Evolutionary conservation across 177 flowering plant genomes (phyloP).

Genomic region (Vitis hybrid): DNA sequence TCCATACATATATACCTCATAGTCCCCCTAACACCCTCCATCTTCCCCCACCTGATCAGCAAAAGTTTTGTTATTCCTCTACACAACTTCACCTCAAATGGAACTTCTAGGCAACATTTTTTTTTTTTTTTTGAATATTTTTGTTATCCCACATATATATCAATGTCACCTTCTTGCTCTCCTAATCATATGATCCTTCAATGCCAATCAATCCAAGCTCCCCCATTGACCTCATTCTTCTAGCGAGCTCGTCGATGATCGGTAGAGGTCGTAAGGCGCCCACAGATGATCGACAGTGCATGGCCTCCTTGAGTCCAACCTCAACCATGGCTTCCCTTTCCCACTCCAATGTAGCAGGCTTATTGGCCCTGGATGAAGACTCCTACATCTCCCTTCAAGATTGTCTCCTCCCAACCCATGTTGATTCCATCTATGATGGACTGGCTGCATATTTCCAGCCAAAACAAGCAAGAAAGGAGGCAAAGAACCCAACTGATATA

Average conservation of each 20-base stretch:
- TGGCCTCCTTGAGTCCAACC: conserved; percentile 51
- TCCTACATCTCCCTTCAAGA: conserved; percentile 48
- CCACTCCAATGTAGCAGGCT: conserved; percentile 66
- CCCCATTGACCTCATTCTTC: conserved; percentile 27
- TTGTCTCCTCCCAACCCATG: conserved; percentile 56
- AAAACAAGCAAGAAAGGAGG: conserved; percentile 53
- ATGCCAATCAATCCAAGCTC: background rate
- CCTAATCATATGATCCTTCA: background rate
- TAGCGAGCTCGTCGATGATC: conserved; percentile 18
- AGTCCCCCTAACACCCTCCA: too few relatives aligned
- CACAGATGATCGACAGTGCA: conserved; percentile 51
- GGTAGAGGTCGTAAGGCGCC: conserved; percentile 57
- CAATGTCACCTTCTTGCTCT: background rate
- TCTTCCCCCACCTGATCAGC: background rate
- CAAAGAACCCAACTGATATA: conserved; percentile 53
- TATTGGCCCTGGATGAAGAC: conserved; percentile 50
- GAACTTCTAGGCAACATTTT: too few relatives aligned
- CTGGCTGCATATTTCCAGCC: conserved; percentile 44
- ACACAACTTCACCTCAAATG: too few relatives aligned
- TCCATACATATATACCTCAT: too few relatives aligned
- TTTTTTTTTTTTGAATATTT: too few relatives aligned
- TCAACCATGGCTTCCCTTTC: conserved; percentile 57
- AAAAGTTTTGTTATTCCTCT: too few relatives aligned
- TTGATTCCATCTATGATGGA: conserved; percentile 57
- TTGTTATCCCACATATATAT: too few relatives aligned